Evolutionary conservation across 352 stramenopile species (phyloP).

Genomic region (Phytophthora foliorum): DNA sequence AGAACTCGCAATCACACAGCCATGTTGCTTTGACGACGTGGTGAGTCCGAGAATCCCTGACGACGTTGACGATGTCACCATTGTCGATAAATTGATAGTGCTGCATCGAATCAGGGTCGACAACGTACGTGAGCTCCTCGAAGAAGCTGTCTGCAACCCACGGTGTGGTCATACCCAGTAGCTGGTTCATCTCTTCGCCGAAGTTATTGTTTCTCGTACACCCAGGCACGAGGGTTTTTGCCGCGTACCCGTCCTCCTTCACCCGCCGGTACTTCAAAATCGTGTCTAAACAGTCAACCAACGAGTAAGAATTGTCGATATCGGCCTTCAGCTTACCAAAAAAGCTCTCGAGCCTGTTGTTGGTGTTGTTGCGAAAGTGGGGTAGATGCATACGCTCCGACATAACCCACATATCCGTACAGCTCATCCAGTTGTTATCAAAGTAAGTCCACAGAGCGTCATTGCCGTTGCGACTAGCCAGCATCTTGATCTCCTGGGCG

Average conservation of each 20-base stretch:
- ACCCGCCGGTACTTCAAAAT: background rate
- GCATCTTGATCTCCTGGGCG: background rate
- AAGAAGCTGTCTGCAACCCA: no score
- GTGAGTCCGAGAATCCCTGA: background rate
- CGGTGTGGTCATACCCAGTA: no score
- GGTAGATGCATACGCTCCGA: background rate
- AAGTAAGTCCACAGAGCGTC: constrained; percentile 1
- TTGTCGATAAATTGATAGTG: no score
- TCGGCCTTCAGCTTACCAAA: constrained; percentile 5
- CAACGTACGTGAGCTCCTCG: no score
- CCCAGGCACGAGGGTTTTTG: background rate
- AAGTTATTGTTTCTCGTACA: background rate
- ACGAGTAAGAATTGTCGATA: background rate
- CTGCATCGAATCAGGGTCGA: no score
- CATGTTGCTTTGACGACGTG: background rate
- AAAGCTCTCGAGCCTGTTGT: no score
- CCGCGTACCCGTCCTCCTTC: background rate
- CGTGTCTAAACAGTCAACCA: background rate
- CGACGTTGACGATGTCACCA: no score
- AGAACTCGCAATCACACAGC: background rate
- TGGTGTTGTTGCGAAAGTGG: constrained; percentile 11
- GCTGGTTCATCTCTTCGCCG: no score
- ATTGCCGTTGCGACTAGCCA: no score
- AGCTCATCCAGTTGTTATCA: background rate
- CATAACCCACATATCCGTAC: constrained; percentile 10